Conservation (phyloP, 2,329 filamentous ascomycete genomes). For the Penicillium fuscoglaucum region DNA sequence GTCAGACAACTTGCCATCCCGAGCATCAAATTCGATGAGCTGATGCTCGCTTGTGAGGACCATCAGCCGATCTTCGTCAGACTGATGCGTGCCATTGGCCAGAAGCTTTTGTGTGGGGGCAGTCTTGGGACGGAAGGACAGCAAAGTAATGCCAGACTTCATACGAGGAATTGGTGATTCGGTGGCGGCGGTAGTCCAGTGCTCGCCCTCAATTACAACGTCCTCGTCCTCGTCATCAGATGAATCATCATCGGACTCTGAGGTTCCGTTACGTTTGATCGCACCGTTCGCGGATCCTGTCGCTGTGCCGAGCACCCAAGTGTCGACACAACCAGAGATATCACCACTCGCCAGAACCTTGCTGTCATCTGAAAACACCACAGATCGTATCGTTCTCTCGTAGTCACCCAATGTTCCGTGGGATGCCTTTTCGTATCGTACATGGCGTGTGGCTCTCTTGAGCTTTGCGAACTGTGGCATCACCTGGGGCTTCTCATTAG, state of each 20-base stretch:
- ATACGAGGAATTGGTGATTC: slow-evolving; percentile 69
- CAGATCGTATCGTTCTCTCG: slow-evolving; percentile 70
- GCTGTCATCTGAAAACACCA: slow-evolving; percentile 78
- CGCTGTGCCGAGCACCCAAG: slow-evolving; percentile 69
- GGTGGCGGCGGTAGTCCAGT: slow-evolving; percentile 74
- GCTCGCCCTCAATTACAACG: slow-evolving; percentile 58
- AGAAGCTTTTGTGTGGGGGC: slow-evolving; percentile 18
- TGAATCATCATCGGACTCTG: slow-evolving; percentile 49
- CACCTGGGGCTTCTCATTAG: slow-evolving; percentile 45
- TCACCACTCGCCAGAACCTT: slow-evolving; percentile 77
- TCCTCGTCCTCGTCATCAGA: slow-evolving; percentile 54
- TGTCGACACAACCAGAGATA: slow-evolving; percentile 81
- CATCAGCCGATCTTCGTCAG: slow-evolving; percentile 57
- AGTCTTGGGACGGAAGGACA: slow-evolving; percentile 63
- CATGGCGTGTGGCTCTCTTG: slow-evolving; percentile 37
- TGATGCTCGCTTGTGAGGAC: slow-evolving; percentile 65
- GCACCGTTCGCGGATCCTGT: slow-evolving; percentile 38
- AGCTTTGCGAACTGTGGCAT: slow-evolving; percentile 48
- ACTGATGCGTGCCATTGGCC: slow-evolving; percentile 42
- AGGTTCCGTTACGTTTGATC: slow-evolving; percentile 44
- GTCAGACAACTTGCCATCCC: slow-evolving; percentile 72
- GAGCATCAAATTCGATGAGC: slow-evolving; percentile 75
- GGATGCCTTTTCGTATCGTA: slow-evolving; percentile 49
- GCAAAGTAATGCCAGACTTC: slow-evolving; percentile 61
- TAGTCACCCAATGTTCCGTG: slow-evolving; percentile 73